phyloP scores from a whole-genome alignment of 2,329 filamentous ascomycete genomes.

The Periconia digitata region DNA sequence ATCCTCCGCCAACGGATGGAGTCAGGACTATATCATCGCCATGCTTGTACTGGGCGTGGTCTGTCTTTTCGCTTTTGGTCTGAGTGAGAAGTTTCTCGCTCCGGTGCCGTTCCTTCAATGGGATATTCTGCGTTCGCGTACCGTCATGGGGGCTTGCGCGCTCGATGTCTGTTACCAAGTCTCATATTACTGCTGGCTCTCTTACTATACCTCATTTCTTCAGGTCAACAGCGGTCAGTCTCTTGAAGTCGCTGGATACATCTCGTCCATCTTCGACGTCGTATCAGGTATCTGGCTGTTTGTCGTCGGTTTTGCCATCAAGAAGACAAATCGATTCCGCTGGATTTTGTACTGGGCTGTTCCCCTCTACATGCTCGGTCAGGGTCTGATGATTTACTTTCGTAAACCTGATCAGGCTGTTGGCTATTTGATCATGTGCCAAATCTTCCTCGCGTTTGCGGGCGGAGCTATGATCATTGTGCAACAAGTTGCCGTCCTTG shows the following conservation, averaged over 20 bases:
- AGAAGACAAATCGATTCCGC: conserved; percentile 21
- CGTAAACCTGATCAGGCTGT: conserved; percentile 19
- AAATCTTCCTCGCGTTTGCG: conserved; percentile 29
- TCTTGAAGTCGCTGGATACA: conserved; percentile 33
- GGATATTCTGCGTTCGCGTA: conserved; percentile 33
- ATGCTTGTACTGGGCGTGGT: neutral
- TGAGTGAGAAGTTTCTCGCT: conserved; percentile 42
- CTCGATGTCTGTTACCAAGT: conserved; percentile 38
- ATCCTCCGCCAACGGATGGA: conserved; percentile 22
- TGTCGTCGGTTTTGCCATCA: conserved; percentile 5
- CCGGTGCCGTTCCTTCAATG: conserved; percentile 44
- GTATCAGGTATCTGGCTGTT: conserved; percentile 13
- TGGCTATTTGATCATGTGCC: conserved; percentile 34
- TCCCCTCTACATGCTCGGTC: conserved; percentile 21
- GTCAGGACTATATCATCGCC: conserved; percentile 22
- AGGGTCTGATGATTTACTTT: conserved; percentile 32
- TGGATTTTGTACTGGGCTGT: conserved; percentile 17
- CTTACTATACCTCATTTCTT: conserved; percentile 42
- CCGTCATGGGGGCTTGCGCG: conserved; percentile 54
- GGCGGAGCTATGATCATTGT: conserved; percentile 26
- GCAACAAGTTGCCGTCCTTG: conserved; percentile 23
- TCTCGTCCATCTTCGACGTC: conserved; percentile 36
- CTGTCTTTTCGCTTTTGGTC: conserved; percentile 34
- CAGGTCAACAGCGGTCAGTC: conserved; percentile 37
- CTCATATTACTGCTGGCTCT: conserved; percentile 37